A percentile compares a stretch with the other conserved stretches of the same genome.
phyloP scores from a whole-genome alignment of 495 filamentous ascomycete species.

The Cudoniella acicularis region DNA sequence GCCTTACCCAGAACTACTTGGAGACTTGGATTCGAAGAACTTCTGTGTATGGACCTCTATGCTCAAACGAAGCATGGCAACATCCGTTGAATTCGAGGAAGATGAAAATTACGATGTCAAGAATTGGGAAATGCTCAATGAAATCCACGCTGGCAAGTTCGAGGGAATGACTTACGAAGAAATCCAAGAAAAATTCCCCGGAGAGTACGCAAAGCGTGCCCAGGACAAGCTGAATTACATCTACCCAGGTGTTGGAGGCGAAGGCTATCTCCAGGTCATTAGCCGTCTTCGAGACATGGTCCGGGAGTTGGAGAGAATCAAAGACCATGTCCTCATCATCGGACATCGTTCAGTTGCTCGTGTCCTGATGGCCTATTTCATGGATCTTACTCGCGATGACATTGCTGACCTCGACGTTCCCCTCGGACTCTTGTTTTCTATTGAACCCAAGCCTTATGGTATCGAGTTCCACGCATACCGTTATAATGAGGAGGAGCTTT shows the following conservation, averaged over 20 bases:
- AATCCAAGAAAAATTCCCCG: constrained; percentile 67
- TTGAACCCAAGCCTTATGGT: constrained; percentile 97
- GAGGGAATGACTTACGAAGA: constrained; percentile 94
- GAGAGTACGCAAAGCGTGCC: constrained; percentile 72
- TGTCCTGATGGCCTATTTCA: constrained; percentile 93
- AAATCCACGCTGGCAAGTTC: constrained; percentile 86
- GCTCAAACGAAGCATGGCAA: constrained; percentile 82
- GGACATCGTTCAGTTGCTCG: constrained; percentile 86
- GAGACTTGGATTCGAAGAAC: constrained; percentile 67
- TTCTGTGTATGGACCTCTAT: constrained; percentile 99
- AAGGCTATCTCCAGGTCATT: constrained; percentile 95
- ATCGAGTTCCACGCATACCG: constrained; percentile 93
- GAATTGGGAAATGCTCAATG: constrained; percentile 97
- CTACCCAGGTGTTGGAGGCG: constrained; percentile 91
- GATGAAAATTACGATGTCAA: constrained; percentile 98
- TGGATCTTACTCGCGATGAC: constrained; percentile 80
- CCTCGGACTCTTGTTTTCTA: constrained; percentile 83
- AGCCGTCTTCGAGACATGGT: constrained; percentile 94
- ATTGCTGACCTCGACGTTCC: constrained; percentile 92
- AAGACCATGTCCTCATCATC: constrained; percentile 87
- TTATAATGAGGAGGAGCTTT: constrained; percentile 70
- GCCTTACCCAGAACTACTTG: constrained; percentile 79
- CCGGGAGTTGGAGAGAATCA: constrained; percentile 93
- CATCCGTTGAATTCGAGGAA: constrained; percentile 76
- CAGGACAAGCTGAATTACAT: constrained; percentile 87